A percentile compares a stretch with the other conserved stretches of the same genome.
phyloP scores from a whole-genome alignment of 106 monocot genomes.

The Dendrobium officinale region DNA sequence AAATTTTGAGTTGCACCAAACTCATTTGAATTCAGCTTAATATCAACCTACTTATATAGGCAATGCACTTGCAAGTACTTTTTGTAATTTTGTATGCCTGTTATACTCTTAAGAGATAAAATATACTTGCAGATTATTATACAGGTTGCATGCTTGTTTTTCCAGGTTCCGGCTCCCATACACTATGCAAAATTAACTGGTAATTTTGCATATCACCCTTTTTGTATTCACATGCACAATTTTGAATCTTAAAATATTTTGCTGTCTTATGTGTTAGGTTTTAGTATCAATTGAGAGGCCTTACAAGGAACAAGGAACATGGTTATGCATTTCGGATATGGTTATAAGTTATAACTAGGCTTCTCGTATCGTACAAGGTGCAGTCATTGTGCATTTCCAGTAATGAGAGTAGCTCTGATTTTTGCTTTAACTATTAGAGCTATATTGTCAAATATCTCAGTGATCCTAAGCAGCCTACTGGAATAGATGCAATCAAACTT shows the following conservation, averaged over 20 bases:
- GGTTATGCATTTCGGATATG: neutral
- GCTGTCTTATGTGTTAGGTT: neutral
- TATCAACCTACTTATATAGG: too few relatives aligned
- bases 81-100: too few relatives aligned
- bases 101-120: too few relatives aligned
- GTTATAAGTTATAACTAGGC: neutral
- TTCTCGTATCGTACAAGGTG: neutral
- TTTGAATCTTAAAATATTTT: neutral
- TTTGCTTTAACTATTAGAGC: neutral
- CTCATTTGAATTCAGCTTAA: too few relatives aligned
- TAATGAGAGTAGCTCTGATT: neutral
- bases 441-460: neutral
- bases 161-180: neutral
- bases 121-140: neutral
- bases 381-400: neutral
- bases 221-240: neutral
- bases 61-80: too few relatives aligned
- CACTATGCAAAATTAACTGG: neutral
- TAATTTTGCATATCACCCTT: neutral
- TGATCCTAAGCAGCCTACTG: neutral
- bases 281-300: neutral
- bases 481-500: neutral
- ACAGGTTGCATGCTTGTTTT: neutral
- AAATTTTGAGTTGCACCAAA: too few relatives aligned
- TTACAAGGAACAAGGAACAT: neutral